These are phyloP conservation scores for Psilocybe mexicana DNA, from an alignment of 1,284 basidiomycete species.

Conservation along the genomic window DNA sequence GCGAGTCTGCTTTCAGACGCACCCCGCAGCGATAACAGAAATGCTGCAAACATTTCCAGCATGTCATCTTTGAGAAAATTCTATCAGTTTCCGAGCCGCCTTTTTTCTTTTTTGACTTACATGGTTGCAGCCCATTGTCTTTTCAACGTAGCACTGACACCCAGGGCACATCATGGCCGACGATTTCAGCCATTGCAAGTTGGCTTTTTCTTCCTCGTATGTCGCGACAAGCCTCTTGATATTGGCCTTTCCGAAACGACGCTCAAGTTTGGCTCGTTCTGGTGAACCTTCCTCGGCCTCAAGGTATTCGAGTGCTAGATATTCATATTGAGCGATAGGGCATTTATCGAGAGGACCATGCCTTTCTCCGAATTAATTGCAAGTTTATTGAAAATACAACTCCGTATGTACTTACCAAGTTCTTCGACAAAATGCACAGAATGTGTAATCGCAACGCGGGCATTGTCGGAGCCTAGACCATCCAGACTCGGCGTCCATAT, in stretches of 20 bases:
- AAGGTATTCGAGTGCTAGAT: slow-evolving; percentile 65
- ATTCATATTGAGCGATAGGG: slow-evolving; percentile 59
- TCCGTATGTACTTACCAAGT: slow-evolving; percentile 55
- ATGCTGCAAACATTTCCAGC: slow-evolving; percentile 64
- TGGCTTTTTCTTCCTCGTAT: slow-evolving; percentile 67
- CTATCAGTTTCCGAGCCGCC: slow-evolving; percentile 1
- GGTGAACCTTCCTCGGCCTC: slow-evolving; percentile 48
- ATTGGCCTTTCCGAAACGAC: slow-evolving; percentile 59
- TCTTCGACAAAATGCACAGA: slow-evolving; percentile 73
- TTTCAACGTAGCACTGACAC: slow-evolving; percentile 71
- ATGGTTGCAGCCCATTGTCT: slow-evolving; percentile 75
- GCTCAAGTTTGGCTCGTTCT: slow-evolving; percentile 52
- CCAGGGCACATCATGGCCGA: slow-evolving; percentile 71
- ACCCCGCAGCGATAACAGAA: slow-evolving; percentile 79
- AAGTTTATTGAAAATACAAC: not conserved
- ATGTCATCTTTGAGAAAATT: slow-evolving; percentile 60
- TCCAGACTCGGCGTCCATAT: slow-evolving; percentile 58
- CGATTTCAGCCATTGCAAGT: slow-evolving; percentile 61
- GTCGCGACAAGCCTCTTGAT: slow-evolving; percentile 55
- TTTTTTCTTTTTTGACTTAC: slow-evolving; percentile 36
- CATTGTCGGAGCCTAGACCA: slow-evolving; percentile 75
- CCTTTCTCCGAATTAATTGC: slow-evolving; percentile 39
- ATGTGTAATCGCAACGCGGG: slow-evolving; percentile 62
- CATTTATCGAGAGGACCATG: slow-evolving; percentile 74
- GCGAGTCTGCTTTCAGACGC: slow-evolving; percentile 49